phyloP scores from a whole-genome alignment of 1,284 basidiomycete genomes.

The Papiliotrema flavescens region DNA sequence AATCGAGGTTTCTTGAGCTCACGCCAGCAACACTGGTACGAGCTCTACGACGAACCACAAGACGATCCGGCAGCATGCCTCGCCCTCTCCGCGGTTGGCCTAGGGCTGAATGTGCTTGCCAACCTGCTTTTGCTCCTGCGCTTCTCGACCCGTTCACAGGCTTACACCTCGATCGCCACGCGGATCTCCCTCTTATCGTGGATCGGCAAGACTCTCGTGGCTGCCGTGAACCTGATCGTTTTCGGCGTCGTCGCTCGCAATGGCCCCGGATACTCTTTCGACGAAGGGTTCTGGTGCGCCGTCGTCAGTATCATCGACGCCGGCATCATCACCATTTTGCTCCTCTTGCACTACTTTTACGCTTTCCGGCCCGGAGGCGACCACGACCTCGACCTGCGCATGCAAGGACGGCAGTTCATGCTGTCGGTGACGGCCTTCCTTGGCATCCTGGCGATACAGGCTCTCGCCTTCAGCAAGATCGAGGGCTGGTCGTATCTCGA shows the following conservation, averaged over 20 bases:
- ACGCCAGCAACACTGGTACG: conserved; percentile 47
- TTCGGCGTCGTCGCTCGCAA: conserved; percentile 35
- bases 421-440: conserved; percentile 48
- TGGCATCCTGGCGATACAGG: conserved; percentile 41
- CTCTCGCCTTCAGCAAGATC: conserved; percentile 37
- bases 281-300: conserved; percentile 51
- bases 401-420: conserved; percentile 50
- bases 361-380: conserved; percentile 26
- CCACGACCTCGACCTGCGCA: conserved; percentile 26
- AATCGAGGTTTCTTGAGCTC: neutral
- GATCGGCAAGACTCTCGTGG: conserved; percentile 49
- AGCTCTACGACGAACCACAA: conserved; percentile 24
- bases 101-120: conserved; percentile 50
- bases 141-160: conserved; percentile 41
- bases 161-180: conserved; percentile 31
- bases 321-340: conserved; percentile 44
- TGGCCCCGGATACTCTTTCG: conserved; percentile 35
- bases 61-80: conserved; percentile 43
- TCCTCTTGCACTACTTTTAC: conserved; percentile 46
- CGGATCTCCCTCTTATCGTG: conserved; percentile 47
- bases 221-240: conserved; percentile 46
- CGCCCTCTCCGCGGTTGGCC: conserved; percentile 46
- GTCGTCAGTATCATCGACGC: conserved; percentile 47
- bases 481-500: conserved; percentile 46
- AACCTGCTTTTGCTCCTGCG: conserved; percentile 50